Percentiles rank a stretch among this genome's conserved stretches.
These are phyloP conservation scores for Trichosanthes truncata DNA, from an alignment of 306 rosid species.

Conservation along the genomic window DNA sequence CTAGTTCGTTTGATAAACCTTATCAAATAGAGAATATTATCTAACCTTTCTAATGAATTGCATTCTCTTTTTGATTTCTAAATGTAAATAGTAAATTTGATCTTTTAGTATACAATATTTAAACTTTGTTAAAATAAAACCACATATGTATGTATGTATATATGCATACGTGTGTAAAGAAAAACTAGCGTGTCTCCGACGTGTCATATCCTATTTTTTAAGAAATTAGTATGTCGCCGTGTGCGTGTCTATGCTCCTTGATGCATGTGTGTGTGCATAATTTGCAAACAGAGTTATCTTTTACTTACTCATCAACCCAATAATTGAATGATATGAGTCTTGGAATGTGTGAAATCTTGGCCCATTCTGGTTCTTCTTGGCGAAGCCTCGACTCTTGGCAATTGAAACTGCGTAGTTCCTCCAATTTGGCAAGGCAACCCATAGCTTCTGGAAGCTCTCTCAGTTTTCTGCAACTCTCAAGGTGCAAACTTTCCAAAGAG, in stretches of 20 bases:
- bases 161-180: background rate
- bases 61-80: no score
- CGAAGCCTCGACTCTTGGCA: constrained; percentile 6
- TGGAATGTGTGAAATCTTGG: background rate
- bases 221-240: background rate
- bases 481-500: background rate
- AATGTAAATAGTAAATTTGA: no score
- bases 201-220: background rate
- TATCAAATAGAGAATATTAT: no score
- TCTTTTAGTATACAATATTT: no score
- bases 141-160: background rate
- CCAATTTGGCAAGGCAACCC: background rate
- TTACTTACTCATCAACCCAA: constrained; percentile 10
- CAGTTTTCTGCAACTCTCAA: constrained; percentile 5
- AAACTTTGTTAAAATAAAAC: no score
- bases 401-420: constrained; percentile 6
- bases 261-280: background rate
- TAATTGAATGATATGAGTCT: constrained; percentile 6
- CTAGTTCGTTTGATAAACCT: background rate
- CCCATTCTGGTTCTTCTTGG: constrained; percentile 10
- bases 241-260: background rate
- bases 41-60: no score
- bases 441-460: constrained; percentile 9
- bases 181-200: background rate
- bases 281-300: background rate